These are phyloP conservation scores for Gossypium stocksii DNA, from an alignment of 345 rosid genomes.

Conservation along the genomic window DNA sequence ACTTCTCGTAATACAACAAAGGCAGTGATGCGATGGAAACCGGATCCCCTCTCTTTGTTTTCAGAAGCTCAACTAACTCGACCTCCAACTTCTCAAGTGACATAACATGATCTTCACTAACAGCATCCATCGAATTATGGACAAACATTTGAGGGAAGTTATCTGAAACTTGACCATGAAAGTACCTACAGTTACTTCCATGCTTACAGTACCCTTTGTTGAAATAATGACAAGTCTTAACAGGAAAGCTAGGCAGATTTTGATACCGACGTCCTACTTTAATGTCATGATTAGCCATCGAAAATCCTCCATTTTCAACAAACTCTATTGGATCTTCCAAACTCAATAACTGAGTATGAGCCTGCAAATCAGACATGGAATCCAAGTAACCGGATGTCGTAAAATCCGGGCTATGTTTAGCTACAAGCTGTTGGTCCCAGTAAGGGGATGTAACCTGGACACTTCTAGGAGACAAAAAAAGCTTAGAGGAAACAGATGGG, in stretches of 20 bases:
- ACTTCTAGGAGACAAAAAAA: constrained; percentile 16
- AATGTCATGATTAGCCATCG: constrained; percentile 22
- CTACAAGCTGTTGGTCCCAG: constrained; percentile 27
- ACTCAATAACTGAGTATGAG: constrained; percentile 34
- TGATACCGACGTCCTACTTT: constrained; percentile 25
- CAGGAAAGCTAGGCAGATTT: constrained; percentile 31
- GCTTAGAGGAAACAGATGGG: constrained; percentile 17
- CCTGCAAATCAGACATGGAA: constrained; percentile 25
- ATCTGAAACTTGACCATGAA: constrained; percentile 41
- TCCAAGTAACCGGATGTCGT: constrained; percentile 25
- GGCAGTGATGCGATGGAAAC: constrained; percentile 69
- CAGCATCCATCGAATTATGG: constrained; percentile 22
- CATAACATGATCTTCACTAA: constrained; percentile 32
- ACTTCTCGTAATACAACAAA: constrained; percentile 54
- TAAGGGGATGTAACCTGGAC: constrained; percentile 23
- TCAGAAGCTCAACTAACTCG: constrained; percentile 53
- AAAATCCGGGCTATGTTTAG: constrained; percentile 25
- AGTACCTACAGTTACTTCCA: constrained; percentile 55
- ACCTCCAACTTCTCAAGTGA: constrained; percentile 49
- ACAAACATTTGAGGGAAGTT: constrained; percentile 30
- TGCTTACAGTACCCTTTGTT: constrained; percentile 66
- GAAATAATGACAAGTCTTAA: constrained; percentile 55
- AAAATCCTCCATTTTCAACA: constrained; percentile 23
- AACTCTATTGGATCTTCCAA: constrained; percentile 44
- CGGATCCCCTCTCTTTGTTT: constrained; percentile 51